These are phyloP conservation scores for Talaromyces pinophilus DNA, from an alignment of 2,329 filamentous ascomycete species.

Conservation along the genomic window DNA sequence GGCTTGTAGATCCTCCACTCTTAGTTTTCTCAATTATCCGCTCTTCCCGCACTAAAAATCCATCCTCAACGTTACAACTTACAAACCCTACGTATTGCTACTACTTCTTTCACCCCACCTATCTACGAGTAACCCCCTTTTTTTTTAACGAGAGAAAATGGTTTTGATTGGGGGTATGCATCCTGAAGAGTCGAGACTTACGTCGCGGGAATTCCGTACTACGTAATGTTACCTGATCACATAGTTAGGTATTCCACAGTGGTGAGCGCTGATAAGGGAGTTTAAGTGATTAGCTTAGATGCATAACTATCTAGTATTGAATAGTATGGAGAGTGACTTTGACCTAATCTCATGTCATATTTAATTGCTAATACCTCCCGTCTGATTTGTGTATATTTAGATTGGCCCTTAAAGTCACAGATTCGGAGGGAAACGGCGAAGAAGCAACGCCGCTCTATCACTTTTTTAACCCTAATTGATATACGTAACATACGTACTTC, in stretches of 20 bases:
- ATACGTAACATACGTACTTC: not conserved
- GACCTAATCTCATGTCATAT: not conserved
- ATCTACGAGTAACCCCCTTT: not conserved
- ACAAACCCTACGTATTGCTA: not conserved
- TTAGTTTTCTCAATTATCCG: slow-evolving; percentile 7
- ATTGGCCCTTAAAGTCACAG: not conserved
- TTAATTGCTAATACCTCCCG: not conserved
- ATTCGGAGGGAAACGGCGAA: not conserved
- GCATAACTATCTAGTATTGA: too few species aligned
- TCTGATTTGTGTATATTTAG: not conserved
- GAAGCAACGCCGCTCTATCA: not conserved
- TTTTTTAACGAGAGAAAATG: not conserved
- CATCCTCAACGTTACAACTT: not conserved
- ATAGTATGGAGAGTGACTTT: not conserved
- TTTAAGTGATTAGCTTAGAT: not conserved
- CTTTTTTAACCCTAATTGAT: not conserved
- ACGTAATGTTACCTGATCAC: not conserved
- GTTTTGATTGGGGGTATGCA: not conserved
- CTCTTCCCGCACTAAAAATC: slow-evolving; percentile 15
- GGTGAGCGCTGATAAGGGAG: not conserved
- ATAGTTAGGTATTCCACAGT: not conserved
- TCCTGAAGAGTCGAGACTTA: not conserved
- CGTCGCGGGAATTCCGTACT: not conserved
- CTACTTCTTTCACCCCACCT: not conserved
- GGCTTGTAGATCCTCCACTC: not conserved